A percentile compares a stretch with the other conserved stretches of the same genome.
Evolutionary conservation across 768 basidiomycete species (phyloP).

Genomic region (Clitopilus passeckerianus): DNA sequence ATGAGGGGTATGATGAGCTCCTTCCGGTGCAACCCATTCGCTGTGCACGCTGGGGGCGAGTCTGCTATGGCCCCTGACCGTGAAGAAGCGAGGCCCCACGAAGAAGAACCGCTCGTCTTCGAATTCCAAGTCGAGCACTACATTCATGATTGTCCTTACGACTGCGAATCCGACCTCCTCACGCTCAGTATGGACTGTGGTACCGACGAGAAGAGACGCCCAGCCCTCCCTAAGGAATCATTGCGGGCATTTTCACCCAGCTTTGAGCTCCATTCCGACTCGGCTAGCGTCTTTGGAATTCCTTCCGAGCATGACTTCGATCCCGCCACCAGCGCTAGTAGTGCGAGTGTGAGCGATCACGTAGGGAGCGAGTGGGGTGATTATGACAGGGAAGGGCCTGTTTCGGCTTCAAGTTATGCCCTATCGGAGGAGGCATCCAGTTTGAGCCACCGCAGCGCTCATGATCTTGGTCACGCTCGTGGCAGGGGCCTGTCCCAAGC

Average conservation of each 20-base stretch:
- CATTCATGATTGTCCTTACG: neutral
- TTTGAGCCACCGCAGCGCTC: neutral
- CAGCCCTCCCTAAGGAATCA: neutral
- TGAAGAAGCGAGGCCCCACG: conserved; percentile 55
- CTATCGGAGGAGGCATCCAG: neutral
- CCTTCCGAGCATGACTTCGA: conserved; percentile 9
- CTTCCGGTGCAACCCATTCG: conserved; percentile 74
- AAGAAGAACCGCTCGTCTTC: conserved; percentile 54
- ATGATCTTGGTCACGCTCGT: neutral
- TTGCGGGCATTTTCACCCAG: conserved; percentile 34
- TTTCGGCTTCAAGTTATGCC: neutral
- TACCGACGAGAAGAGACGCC: conserved; percentile 4
- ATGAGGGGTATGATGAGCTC: conserved; percentile 79
- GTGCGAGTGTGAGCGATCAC: conserved; percentile 5
- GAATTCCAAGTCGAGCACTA: conserved; percentile 57
- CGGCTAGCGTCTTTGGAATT: neutral
- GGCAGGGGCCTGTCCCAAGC: neutral
- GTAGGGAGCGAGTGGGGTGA: conserved; percentile 13
- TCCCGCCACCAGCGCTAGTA: conserved; percentile 3
- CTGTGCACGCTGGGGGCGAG: conserved; percentile 52
- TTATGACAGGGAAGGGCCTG: neutral
- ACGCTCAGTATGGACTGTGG: conserved; percentile 13
- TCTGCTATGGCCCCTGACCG: conserved; percentile 31
- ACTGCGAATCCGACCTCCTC: conserved; percentile 10
- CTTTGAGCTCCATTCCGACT: conserved; percentile 24